These are phyloP conservation scores for Bacterosira constricta DNA, from an alignment of 108 stramenopile species.

Conservation along the genomic window DNA sequence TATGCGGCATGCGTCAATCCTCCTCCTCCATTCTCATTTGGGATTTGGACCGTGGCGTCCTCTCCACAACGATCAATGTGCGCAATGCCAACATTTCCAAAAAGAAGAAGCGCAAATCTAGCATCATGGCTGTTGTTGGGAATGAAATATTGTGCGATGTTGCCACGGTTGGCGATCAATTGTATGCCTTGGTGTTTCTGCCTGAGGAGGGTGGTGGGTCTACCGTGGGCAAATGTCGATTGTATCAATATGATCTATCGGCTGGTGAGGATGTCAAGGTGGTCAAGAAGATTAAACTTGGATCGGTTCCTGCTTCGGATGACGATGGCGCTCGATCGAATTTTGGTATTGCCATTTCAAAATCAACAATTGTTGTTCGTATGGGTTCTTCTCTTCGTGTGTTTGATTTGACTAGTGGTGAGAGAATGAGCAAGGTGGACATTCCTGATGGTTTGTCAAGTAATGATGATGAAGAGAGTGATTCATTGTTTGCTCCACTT, in stretches of 20 bases:
- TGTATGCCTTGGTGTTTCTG: slow-evolving; percentile 15
- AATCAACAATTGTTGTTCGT: slow-evolving; percentile 11
- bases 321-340: not conserved
- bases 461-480: not conserved
- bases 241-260: slow-evolving; percentile 43
- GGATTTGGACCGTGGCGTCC: slow-evolving; percentile 43
- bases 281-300: slow-evolving; percentile 39
- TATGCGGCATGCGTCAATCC: slow-evolving; percentile 14
- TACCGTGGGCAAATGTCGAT: slow-evolving; percentile 14
- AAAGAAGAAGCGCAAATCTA: slow-evolving; percentile 14
- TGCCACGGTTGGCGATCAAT: slow-evolving; percentile 3
- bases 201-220: not conserved
- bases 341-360: slow-evolving; percentile 21
- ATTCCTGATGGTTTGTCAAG: not conserved
- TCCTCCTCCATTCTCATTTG: slow-evolving; percentile 21
- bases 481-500: not conserved
- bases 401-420: slow-evolving; percentile 15
- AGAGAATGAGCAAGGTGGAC: slow-evolving; percentile 22
- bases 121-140: not conserved
- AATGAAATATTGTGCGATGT: slow-evolving; percentile 21
- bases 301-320: slow-evolving; percentile 15
- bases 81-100: not conserved
- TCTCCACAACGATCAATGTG: slow-evolving; percentile 22
- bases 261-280: not conserved
- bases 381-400: slow-evolving; percentile 17